Conservation (phyloP, 345 rosid genomes). For the Salix suchowensis region DNA sequence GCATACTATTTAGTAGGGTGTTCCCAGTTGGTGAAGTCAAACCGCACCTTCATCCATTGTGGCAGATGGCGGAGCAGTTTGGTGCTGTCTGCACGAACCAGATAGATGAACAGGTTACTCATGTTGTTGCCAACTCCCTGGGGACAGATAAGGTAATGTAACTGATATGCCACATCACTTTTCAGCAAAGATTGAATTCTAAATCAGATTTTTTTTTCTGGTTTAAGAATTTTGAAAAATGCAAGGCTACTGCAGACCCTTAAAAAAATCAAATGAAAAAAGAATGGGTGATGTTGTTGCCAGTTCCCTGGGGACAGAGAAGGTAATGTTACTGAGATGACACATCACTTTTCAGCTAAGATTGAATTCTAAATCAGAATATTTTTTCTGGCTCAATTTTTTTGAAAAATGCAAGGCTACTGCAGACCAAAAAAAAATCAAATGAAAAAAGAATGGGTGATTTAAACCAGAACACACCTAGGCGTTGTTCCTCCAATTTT, state of each 20-base stretch:
- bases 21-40: constrained; percentile 90
- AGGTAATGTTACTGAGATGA: constrained; percentile 42
- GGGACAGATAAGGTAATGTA: constrained; percentile 91
- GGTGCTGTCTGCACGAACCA: constrained; percentile 93
- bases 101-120: constrained; percentile 87
- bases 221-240: background rate
- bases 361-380: background rate
- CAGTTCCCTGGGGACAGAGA: constrained; percentile 89
- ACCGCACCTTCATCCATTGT: constrained; percentile 88
- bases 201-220: background rate
- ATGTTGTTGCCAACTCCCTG: constrained; percentile 89
- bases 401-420: background rate
- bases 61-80: constrained; percentile 98
- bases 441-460: background rate
- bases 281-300: constrained; percentile 56
- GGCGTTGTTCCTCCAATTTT: background rate
- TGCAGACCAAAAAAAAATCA: background rate
- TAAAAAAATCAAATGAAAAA: background rate
- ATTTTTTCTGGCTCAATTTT: background rate
- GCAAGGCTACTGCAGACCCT: background rate
- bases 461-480: background rate
- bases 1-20: constrained; percentile 83
- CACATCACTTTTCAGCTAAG: background rate
- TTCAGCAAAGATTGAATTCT: background rate
- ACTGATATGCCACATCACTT: background rate